Conservation (phyloP, 805 yeast species). For the Metschnikowia noctiluminum region DNA sequence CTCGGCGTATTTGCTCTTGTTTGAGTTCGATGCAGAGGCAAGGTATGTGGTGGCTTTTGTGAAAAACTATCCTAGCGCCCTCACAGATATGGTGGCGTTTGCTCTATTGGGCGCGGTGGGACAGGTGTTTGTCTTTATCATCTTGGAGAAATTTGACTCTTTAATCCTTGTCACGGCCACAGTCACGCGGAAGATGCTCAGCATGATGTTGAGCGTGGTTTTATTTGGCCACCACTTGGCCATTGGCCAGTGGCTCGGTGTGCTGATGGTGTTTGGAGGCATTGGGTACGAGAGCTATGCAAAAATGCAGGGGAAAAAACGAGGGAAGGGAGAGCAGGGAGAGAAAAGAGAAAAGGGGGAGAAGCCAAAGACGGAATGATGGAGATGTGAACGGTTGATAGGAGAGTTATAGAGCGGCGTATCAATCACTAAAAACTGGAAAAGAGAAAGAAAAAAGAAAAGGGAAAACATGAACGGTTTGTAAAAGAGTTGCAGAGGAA, state of each 20-base stretch:
- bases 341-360: not conserved
- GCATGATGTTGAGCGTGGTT: constrained; percentile 86
- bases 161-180: constrained; percentile 86
- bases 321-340: not conserved
- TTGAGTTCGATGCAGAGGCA: constrained; percentile 46
- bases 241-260: constrained; percentile 72
- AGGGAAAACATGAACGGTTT: too few relatives aligned
- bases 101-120: constrained; percentile 86
- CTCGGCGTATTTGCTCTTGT: constrained; percentile 41
- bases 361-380: too few relatives aligned
- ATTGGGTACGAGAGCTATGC: constrained; percentile 71
- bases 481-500: too few relatives aligned
- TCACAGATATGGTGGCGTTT: constrained; percentile 60
- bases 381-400: too few relatives aligned
- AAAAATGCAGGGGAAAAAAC: constrained; percentile 18
- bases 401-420: too few relatives aligned
- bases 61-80: constrained; percentile 47
- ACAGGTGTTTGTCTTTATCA: constrained; percentile 86
- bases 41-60: constrained; percentile 49
- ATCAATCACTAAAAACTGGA: too few relatives aligned
- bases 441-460: too few relatives aligned
- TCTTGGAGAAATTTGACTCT: constrained; percentile 82
- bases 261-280: constrained; percentile 77
- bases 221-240: constrained; percentile 77
- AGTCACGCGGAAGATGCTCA: constrained; percentile 93